Conservation (phyloP, 2,329 filamentous ascomycete species). For the Hyphodiscus sp. region DNA sequence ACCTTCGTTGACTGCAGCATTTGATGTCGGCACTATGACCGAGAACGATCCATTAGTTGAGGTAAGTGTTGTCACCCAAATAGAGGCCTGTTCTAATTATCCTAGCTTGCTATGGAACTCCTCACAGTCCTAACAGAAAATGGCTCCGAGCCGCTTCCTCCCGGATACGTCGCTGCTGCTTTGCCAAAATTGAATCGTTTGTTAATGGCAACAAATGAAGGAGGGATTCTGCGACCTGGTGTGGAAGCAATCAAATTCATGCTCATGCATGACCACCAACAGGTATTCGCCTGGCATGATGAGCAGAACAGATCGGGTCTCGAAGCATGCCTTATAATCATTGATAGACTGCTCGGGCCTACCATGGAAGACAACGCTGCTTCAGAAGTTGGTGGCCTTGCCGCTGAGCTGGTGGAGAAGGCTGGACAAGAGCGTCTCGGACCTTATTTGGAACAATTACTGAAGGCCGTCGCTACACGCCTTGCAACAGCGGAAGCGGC, state of each 20-base stretch:
- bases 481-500: conserved; percentile 77
- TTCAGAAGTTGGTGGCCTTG: conserved; percentile 91
- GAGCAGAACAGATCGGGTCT: conserved; percentile 73
- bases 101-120: conserved; percentile 71
- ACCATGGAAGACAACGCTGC: conserved; percentile 87
- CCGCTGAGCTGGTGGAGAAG: conserved; percentile 91
- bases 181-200: conserved; percentile 83
- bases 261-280: conserved; percentile 80
- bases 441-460: conserved; percentile 79
- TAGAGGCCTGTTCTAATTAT: conserved; percentile 17
- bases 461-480: conserved; percentile 81
- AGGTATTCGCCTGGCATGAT: conserved; percentile 83
- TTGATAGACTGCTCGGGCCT: conserved; percentile 81
- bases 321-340: conserved; percentile 83
- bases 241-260: conserved; percentile 85
- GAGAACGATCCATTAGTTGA: conserved; percentile 80
- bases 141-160: conserved; percentile 76
- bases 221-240: conserved; percentile 79
- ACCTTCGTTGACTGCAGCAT: conserved; percentile 79
- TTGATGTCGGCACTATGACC: conserved; percentile 81
- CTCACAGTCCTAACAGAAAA: conserved; percentile 75
- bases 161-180: conserved; percentile 75
- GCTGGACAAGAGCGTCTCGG: conserved; percentile 87
- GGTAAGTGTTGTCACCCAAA: conserved; percentile 34
- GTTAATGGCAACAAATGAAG: conserved; percentile 77